These are phyloP conservation scores for Trichosporon sp. DNA, from an alignment of 1,284 basidiomycete species.

Conservation along the genomic window DNA sequence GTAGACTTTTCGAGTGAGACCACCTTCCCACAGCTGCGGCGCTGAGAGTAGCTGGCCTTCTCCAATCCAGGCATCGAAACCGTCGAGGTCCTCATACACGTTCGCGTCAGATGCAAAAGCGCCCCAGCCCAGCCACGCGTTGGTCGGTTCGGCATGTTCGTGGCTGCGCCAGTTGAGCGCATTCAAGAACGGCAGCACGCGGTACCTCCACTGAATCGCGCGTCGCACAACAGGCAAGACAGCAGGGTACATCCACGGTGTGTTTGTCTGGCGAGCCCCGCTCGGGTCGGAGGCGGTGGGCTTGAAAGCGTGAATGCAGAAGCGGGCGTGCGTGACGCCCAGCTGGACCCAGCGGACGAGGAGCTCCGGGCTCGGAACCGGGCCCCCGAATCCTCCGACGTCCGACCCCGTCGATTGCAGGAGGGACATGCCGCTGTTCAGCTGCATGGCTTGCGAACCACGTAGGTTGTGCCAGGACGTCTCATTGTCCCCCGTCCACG, in stretches of 20 bases:
- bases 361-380: constrained; percentile 55
- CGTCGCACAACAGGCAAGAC: constrained; percentile 54
- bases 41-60: constrained; percentile 53
- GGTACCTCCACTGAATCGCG: constrained; percentile 58
- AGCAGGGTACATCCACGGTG: constrained; percentile 59
- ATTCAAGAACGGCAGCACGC: constrained; percentile 54
- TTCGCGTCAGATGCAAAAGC: constrained; percentile 55
- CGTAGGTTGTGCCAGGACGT: constrained; percentile 57
- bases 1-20: constrained; percentile 52
- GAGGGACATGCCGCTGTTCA: constrained; percentile 55
- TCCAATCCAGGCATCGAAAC: constrained; percentile 59
- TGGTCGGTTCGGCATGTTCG: constrained; percentile 52
- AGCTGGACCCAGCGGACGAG: constrained; percentile 59
- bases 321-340: constrained; percentile 53
- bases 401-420: constrained; percentile 53
- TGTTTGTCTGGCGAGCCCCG: constrained; percentile 54
- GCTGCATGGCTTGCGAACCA: constrained; percentile 52
- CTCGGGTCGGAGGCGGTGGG: constrained; percentile 53
- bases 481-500: constrained; percentile 58
- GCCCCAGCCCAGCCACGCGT: constrained; percentile 56
- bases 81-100: constrained; percentile 54
- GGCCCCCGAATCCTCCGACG: constrained; percentile 58
- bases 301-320: constrained; percentile 59
- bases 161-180: constrained; percentile 57
- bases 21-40: constrained; percentile 52